phyloP scores from a whole-genome alignment of 75 land plant genomes.

The Sequoia sempervirens region DNA sequence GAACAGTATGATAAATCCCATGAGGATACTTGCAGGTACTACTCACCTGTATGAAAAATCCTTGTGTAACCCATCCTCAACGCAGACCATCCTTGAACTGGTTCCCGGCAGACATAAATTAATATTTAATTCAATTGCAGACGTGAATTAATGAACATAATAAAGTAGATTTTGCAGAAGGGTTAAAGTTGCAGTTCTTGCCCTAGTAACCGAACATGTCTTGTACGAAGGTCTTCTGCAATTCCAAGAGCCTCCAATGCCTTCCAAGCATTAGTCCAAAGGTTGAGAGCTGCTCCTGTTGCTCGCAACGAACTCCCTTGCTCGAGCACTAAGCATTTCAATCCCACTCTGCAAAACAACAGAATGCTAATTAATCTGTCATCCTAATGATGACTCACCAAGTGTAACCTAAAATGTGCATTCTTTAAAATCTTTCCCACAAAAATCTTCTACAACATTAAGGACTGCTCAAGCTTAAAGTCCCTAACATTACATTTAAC shows the following conservation, averaged over 20 bases:
- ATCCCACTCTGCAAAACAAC: slow-evolving; percentile 28
- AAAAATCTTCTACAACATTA: too few species aligned
- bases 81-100: not conserved
- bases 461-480: too few species aligned
- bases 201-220: slow-evolving; percentile 15
- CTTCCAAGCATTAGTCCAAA: slow-evolving; percentile 45
- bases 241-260: slow-evolving; percentile 48
- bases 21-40: not conserved
- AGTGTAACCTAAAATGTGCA: too few species aligned
- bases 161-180: not conserved
- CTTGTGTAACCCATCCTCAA: not conserved
- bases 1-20: not conserved
- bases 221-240: slow-evolving; percentile 26
- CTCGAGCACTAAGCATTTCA: slow-evolving; percentile 35
- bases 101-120: not conserved
- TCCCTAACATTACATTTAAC: too few species aligned
- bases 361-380: not conserved
- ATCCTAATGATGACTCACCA: too few species aligned
- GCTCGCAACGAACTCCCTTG: slow-evolving; percentile 23
- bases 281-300: slow-evolving; percentile 34
- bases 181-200: not conserved
- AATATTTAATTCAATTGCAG: not conserved
- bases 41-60: not conserved
- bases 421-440: too few species aligned
- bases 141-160: not conserved